Percentiles rank a stretch among this genome's conserved stretches.
Evolutionary conservation across 2,329 filamentous ascomycete species (phyloP).

Genomic region (Beauveria bassiana): DNA sequence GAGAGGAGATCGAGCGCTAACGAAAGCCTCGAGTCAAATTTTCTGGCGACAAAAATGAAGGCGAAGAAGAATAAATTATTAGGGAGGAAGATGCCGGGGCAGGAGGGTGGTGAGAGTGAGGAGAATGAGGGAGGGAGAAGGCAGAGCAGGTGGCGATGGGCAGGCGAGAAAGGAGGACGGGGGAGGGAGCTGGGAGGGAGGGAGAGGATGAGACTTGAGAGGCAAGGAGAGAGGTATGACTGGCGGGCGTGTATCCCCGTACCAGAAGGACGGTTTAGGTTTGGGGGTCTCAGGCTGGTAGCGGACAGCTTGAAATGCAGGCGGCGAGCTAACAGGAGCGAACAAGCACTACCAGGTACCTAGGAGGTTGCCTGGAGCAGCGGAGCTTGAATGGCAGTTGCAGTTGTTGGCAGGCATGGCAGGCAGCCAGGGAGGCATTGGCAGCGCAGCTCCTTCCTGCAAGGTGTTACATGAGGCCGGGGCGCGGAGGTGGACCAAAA

Average conservation of each 20-base stretch:
- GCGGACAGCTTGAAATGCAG: background rate
- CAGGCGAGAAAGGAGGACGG: slow-evolving; percentile 3
- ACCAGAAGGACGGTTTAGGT: background rate
- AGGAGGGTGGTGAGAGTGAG: slow-evolving; percentile 10
- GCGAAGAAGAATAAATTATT: slow-evolving; percentile 15
- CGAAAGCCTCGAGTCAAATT: slow-evolving; percentile 34
- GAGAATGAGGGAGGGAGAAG: slow-evolving; percentile 13
- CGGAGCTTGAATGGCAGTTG: background rate
- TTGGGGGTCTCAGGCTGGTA: background rate
- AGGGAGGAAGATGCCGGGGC: slow-evolving; percentile 14
- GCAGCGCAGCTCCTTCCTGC: background rate
- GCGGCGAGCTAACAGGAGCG: background rate
- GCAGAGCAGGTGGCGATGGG: slow-evolving; percentile 6
- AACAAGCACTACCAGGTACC: too few relatives aligned
- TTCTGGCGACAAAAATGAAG: slow-evolving; percentile 16
- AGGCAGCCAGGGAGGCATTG: background rate
- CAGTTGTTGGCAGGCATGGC: background rate
- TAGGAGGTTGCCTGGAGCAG: background rate
- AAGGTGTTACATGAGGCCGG: background rate
- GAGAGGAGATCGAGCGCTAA: slow-evolving; percentile 37
- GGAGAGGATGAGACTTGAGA: background rate
- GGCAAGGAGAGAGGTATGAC: background rate
- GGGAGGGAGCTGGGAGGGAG: background rate
- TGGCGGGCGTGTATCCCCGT: background rate
- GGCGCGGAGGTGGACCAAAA: background rate